Evolutionary conservation across 805 yeast species (phyloP).

Genomic region (Kazachstania africana): DNA sequence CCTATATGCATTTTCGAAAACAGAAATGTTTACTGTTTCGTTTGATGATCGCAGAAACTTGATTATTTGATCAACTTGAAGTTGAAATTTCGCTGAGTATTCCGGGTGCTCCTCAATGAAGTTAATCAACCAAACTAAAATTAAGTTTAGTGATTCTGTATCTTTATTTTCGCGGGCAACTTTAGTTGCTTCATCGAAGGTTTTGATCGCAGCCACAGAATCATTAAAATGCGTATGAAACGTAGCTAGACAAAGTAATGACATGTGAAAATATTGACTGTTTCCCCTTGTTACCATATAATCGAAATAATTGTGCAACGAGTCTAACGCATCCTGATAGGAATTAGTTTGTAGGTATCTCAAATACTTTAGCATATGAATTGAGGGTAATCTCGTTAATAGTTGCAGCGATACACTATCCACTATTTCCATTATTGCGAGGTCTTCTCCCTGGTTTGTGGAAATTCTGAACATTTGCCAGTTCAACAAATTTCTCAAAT

Average conservation of each 20-base stretch:
- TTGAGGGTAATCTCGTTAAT: slow-evolving; percentile 17
- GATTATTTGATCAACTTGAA: slow-evolving; percentile 54
- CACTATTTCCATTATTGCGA: slow-evolving; percentile 1
- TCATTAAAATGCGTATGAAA: slow-evolving; percentile 60
- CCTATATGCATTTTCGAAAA: slow-evolving; percentile 48
- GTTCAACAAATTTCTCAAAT: slow-evolving; percentile 2
- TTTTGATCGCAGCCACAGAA: slow-evolving; percentile 55
- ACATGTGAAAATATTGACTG: slow-evolving; percentile 61
- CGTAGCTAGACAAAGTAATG: slow-evolving; percentile 59
- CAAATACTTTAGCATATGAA: slow-evolving; percentile 16
- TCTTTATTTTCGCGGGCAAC: slow-evolving; percentile 84
- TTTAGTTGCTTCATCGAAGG: slow-evolving; percentile 77
- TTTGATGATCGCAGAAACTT: slow-evolving; percentile 34
- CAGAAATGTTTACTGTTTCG: slow-evolving; percentile 16
- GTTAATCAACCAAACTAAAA: slow-evolving; percentile 63
- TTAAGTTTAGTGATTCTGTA: slow-evolving; percentile 54
- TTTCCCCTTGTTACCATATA: slow-evolving; percentile 60
- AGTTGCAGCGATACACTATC: slow-evolving; percentile 11
- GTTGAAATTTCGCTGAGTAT: slow-evolving; percentile 37
- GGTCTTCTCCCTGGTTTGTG: background rate
- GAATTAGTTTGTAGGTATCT: slow-evolving; percentile 6
- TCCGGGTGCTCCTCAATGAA: slow-evolving; percentile 60
- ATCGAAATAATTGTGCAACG: slow-evolving; percentile 54
- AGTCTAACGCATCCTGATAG: slow-evolving; percentile 32
- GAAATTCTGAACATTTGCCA: background rate